Percentiles rank a stretch among this genome's conserved stretches.
Evolutionary conservation across 2,329 filamentous ascomycete genomes (phyloP).

Genomic region (Talaromyces sp.): DNA sequence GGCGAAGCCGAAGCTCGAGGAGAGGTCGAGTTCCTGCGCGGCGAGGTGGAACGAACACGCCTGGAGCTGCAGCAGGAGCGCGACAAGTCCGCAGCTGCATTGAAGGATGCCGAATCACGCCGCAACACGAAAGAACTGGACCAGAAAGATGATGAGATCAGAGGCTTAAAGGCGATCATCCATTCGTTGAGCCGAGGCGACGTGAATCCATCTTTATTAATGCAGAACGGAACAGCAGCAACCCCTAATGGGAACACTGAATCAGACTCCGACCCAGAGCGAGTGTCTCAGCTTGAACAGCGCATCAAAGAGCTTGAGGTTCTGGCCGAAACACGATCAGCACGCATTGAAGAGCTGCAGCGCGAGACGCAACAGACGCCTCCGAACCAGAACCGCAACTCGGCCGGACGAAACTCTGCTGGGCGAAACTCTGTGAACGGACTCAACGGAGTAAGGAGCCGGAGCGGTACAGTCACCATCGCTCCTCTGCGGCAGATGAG

Average conservation of each 20-base stretch:
- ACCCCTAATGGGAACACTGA: conserved; percentile 16
- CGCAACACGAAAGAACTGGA: conserved; percentile 68
- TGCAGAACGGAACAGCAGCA: conserved; percentile 23
- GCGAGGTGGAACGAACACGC: conserved; percentile 87
- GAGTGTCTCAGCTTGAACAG: conserved; percentile 64
- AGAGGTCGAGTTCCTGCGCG: conserved; percentile 90
- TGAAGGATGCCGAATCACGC: conserved; percentile 48
- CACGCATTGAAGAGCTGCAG: conserved; percentile 79
- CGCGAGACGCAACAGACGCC: conserved; percentile 4
- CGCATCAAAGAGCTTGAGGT: conserved; percentile 74
- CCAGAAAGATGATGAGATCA: conserved; percentile 94
- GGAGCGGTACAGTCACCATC: conserved; percentile 32
- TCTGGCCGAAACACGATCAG: conserved; percentile 65
- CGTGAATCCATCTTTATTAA: conserved; percentile 22
- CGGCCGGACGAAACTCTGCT: conserved; percentile 6
- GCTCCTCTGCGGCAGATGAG: conserved; percentile 30
- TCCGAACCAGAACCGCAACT: conserved; percentile 9
- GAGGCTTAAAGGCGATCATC: conserved; percentile 95
- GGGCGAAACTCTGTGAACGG: conserved; percentile 21
- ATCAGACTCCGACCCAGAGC: conserved; percentile 50
- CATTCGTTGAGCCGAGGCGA: conserved; percentile 77
- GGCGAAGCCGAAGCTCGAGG: conserved; percentile 93
- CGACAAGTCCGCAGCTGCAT: conserved; percentile 66
- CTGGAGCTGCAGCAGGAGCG: conserved; percentile 83
- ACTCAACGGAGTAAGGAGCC: conserved; percentile 19